A percentile compares a stretch with the other conserved stretches of the same genome.
phyloP scores from a whole-genome alignment of 768 basidiomycete species.

The Pleurotus djamor region DNA sequence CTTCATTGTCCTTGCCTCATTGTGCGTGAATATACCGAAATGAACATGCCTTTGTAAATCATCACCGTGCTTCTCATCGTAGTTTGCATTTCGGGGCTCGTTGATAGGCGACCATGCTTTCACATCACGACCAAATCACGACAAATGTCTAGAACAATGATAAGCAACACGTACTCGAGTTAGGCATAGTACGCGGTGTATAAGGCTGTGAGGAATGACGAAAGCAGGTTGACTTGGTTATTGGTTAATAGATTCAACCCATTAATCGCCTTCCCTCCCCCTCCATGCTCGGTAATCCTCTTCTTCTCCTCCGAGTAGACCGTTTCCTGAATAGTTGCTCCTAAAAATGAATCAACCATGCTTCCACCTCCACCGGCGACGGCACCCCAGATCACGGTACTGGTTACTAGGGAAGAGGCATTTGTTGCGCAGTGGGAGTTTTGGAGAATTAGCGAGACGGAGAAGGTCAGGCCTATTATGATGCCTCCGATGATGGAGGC shows the following conservation, averaged over 20 bases:
- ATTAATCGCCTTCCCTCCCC: conserved; percentile 44
- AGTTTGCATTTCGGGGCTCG: too few relatives aligned
- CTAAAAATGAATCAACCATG: conserved; percentile 83
- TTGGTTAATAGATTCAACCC: conserved; percentile 78
- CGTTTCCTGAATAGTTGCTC: conserved; percentile 84
- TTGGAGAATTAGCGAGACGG: conserved; percentile 56
- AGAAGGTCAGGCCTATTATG: conserved; percentile 65
- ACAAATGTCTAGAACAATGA: not conserved
- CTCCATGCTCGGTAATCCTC: conserved; percentile 58
- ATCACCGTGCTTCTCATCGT: too few relatives aligned
- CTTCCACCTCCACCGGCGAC: conserved; percentile 78
- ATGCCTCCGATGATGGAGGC: conserved; percentile 74
- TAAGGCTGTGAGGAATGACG: conserved; percentile 13
- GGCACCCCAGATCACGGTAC: conserved; percentile 58
- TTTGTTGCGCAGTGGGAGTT: conserved; percentile 48
- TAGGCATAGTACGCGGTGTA: not conserved
- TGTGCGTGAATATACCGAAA: too few relatives aligned
- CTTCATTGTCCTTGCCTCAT: too few relatives aligned
- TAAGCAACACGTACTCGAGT: not conserved
- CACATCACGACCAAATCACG: too few relatives aligned
- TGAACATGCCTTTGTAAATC: too few relatives aligned
- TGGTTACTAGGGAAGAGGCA: conserved; percentile 32
- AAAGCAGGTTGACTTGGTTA: conserved; percentile 58
- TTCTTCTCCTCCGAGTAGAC: conserved; percentile 63
- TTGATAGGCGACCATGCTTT: too few relatives aligned